Evolutionary conservation across 2,329 filamentous ascomycete genomes (phyloP).

Genomic region (Verticillium longisporum): DNA sequence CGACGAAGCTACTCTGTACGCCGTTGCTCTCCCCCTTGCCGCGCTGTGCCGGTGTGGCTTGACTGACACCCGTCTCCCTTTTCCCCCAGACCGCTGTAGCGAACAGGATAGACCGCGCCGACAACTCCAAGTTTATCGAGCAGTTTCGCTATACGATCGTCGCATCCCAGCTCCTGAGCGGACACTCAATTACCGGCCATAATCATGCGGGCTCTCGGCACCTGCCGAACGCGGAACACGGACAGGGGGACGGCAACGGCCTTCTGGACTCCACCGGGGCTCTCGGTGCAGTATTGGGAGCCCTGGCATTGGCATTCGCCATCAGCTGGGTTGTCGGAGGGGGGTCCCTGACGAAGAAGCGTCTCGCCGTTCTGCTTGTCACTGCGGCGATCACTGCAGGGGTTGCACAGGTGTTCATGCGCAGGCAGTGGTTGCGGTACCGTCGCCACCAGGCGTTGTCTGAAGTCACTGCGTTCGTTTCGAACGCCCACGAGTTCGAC

Average conservation of each 20-base stretch:
- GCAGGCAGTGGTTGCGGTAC: slow-evolving; percentile 75
- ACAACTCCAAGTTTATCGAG: slow-evolving; percentile 82
- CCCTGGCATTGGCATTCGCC: slow-evolving; percentile 61
- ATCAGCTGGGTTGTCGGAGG: slow-evolving; percentile 61
- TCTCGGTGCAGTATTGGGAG: slow-evolving; percentile 54
- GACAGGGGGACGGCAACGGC: slow-evolving; percentile 20
- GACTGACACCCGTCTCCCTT: slow-evolving; percentile 11
- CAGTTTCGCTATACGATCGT: slow-evolving; percentile 91
- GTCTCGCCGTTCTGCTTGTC: slow-evolving; percentile 38
- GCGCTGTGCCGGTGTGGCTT: neutral
- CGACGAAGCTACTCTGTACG: slow-evolving; percentile 46
- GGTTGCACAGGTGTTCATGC: slow-evolving; percentile 64
- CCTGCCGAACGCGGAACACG: slow-evolving; percentile 14
- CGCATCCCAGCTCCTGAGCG: slow-evolving; percentile 80
- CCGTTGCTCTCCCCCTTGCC: slow-evolving; percentile 7
- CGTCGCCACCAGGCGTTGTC: slow-evolving; percentile 67
- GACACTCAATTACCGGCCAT: slow-evolving; percentile 49
- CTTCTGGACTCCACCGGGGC: slow-evolving; percentile 34
- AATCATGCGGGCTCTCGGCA: slow-evolving; percentile 16
- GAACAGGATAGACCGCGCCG: slow-evolving; percentile 64
- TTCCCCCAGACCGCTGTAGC: slow-evolving; percentile 58
- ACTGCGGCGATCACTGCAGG: slow-evolving; percentile 46
- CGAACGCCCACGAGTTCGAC: slow-evolving; percentile 75
- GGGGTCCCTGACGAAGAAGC: slow-evolving; percentile 49
- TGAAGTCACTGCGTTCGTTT: slow-evolving; percentile 61